phyloP scores from a whole-genome alignment of 768 basidiomycete genomes.

The Suillus plorans region DNA sequence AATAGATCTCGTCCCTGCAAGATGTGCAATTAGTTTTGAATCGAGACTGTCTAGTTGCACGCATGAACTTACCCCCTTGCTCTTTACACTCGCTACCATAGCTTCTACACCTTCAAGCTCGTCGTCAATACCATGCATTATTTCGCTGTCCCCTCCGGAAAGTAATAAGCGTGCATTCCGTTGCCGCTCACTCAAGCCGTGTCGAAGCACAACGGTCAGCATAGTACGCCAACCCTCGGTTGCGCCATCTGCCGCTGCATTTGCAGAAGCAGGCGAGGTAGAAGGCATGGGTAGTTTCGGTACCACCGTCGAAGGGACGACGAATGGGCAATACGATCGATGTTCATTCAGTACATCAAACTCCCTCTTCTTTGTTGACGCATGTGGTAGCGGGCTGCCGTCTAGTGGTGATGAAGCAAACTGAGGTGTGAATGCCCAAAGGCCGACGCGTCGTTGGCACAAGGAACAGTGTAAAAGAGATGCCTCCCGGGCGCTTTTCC shows the following conservation, averaged over 20 bases:
- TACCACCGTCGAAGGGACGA: constrained; percentile 64
- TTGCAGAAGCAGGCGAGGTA: constrained; percentile 23
- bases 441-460: constrained; percentile 76
- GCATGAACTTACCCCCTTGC: constrained; percentile 56
- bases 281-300: constrained; percentile 48
- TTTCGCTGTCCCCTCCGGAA: constrained; percentile 28
- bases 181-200: constrained; percentile 60
- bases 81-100: constrained; percentile 79
- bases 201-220: constrained; percentile 63
- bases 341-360: constrained; percentile 82
- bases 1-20: constrained; percentile 67
- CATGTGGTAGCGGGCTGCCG: constrained; percentile 17
- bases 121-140: constrained; percentile 17
- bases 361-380: constrained; percentile 38
- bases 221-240: constrained; percentile 83
- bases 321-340: constrained; percentile 84
- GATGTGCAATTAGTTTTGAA: constrained; percentile 14
- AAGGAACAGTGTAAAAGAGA: constrained; percentile 62
- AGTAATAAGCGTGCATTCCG: constrained; percentile 36
- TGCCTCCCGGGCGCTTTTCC: constrained; percentile 37
- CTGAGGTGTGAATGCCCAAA: constrained; percentile 66
- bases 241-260: constrained; percentile 15
- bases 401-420: constrained; percentile 8
- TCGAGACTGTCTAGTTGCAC: not conserved
- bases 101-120: constrained; percentile 57